Evolutionary conservation across 345 rosid genomes (phyloP).

Genomic region (Geranium brycei): DNA sequence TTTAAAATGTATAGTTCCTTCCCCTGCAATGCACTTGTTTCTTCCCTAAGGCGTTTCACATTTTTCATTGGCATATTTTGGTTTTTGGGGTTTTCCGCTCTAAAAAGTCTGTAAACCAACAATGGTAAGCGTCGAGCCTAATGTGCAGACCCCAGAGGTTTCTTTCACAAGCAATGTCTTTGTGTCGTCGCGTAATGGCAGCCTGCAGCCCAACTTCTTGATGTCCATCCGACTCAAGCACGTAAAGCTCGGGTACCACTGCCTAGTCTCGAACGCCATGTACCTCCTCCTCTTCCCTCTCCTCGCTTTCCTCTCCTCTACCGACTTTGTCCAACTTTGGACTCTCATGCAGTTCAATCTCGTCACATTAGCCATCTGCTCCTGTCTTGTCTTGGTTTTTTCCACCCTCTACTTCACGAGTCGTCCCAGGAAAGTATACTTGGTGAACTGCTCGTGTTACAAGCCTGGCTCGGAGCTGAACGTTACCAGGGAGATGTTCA

Average conservation of each 20-base stretch:
- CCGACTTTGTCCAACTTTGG: conserved; percentile 36
- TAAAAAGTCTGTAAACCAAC: too few relatives aligned
- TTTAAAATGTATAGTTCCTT: too few relatives aligned
- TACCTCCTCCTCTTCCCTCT: conserved; percentile 32
- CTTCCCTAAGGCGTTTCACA: too few relatives aligned
- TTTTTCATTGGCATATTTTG: too few relatives aligned
- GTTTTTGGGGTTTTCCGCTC: too few relatives aligned
- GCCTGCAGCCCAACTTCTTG: too few relatives aligned
- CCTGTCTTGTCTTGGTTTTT: conserved; percentile 32
- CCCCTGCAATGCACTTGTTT: too few relatives aligned
- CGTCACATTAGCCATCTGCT: conserved; percentile 30
- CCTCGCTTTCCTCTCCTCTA: conserved; percentile 21
- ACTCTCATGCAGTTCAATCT: conserved; percentile 41
- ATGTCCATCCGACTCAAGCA: conserved; percentile 31
- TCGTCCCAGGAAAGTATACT: conserved; percentile 32
- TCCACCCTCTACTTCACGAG: conserved; percentile 35
- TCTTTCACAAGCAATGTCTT: too few relatives aligned
- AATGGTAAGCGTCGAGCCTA: too few relatives aligned
- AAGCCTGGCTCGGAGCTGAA: conserved; percentile 28
- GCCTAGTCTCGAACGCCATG: conserved; percentile 24
- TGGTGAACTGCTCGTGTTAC: conserved; percentile 32
- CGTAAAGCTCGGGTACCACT: conserved; percentile 35
- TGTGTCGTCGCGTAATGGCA: too few relatives aligned
- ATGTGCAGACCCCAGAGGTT: too few relatives aligned
- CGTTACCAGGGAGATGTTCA: conserved; percentile 26